phyloP scores from a whole-genome alignment of 1,284 basidiomycete species.

The Leccinum griseonigrum region DNA sequence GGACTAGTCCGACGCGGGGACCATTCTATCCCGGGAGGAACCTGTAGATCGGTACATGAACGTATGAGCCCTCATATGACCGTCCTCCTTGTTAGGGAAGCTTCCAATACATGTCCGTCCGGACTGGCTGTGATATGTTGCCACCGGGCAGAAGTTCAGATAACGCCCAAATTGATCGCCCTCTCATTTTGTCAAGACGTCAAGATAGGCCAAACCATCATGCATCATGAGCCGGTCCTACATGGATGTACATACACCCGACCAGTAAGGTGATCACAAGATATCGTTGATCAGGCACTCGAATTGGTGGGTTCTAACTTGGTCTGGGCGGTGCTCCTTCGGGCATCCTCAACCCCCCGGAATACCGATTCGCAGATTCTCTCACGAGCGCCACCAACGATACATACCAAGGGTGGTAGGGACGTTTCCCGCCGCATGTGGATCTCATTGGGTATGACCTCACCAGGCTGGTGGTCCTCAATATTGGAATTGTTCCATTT shows the following conservation, averaged over 20 bases:
- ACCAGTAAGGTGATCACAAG: conserved; percentile 14
- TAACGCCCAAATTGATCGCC: neutral
- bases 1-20: conserved; percentile 7
- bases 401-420: conserved; percentile 5
- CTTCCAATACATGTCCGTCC: neutral
- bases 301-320: conserved; percentile 5
- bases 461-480: conserved; percentile 10
- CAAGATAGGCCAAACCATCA: neutral
- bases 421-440: neutral
- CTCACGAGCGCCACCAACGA: conserved; percentile 19
- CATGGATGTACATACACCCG: conserved; percentile 4
- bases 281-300: conserved; percentile 25
- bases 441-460: conserved; percentile 12
- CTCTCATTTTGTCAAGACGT: neutral
- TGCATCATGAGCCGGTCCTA: neutral
- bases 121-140: neutral
- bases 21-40: conserved; percentile 5
- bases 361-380: conserved; percentile 22
- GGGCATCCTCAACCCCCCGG: conserved; percentile 2
- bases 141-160: neutral
- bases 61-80: neutral
- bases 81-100: neutral
- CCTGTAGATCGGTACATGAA: conserved; percentile 4
- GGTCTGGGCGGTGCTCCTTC: conserved; percentile 6
- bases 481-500: conserved; percentile 19